Conservation (phyloP, 257 asterid genomes). For the Linderniella brevidens region DNA sequence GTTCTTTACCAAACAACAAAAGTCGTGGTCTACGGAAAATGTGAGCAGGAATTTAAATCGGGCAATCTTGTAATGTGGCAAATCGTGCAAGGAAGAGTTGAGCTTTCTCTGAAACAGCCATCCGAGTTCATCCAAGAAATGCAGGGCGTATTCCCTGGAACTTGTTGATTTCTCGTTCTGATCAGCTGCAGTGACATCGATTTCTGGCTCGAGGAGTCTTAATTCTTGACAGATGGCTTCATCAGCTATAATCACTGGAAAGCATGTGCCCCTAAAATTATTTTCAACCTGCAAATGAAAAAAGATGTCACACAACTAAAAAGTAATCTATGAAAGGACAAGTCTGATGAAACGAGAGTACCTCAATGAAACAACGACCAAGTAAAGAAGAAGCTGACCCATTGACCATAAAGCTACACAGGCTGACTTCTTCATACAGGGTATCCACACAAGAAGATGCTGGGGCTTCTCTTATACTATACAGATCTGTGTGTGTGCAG, state of each 20-base stretch:
- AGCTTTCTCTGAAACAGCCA: conserved; percentile 81
- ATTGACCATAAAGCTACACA: conserved; percentile 31
- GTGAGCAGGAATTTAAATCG: conserved; percentile 57
- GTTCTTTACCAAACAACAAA: conserved; percentile 49
- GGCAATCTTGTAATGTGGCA: conserved; percentile 34
- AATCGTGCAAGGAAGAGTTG: conserved; percentile 25
- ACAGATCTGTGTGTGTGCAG: conserved; percentile 43
- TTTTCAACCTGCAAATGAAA: conserved; percentile 43
- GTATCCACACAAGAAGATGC: conserved; percentile 18
- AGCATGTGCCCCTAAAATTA: conserved; percentile 37
- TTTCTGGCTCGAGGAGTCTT: conserved; percentile 50
- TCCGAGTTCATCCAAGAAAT: conserved; percentile 74
- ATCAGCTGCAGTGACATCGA: conserved; percentile 19
- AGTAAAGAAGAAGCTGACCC: conserved; percentile 18
- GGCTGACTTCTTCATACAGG: conserved; percentile 29
- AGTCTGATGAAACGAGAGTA: conserved; percentile 7
- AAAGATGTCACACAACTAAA: background rate
- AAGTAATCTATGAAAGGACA: no score
- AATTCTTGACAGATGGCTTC: conserved; percentile 54
- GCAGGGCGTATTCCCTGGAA: conserved; percentile 37
- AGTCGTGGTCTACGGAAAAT: conserved; percentile 68
- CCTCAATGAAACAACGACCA: conserved; percentile 92
- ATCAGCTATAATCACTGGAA: conserved; percentile 84
- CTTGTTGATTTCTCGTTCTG: conserved; percentile 15
- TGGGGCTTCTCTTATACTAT: conserved; percentile 17